Evolutionary conservation across 202 grass and related monocot genomes (phyloP).

Genomic region (Hordeum pubiflorum): DNA sequence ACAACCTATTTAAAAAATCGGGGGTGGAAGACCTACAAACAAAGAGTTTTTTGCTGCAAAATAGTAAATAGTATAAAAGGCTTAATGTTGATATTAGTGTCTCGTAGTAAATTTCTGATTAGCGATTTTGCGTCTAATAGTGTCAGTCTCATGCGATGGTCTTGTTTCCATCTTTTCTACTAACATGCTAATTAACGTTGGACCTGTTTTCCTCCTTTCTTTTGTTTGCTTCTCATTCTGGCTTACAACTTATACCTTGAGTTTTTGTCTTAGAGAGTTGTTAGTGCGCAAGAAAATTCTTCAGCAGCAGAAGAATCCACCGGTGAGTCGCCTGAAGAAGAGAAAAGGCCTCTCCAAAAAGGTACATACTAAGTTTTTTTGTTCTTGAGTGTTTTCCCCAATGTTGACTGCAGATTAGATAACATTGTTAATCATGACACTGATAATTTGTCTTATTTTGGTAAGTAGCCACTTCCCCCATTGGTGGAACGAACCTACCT

Average conservation of each 20-base stretch:
- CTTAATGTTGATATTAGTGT: background rate
- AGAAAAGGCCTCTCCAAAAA: constrained; percentile 59
- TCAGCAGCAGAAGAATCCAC: constrained; percentile 35
- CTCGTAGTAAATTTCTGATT: background rate
- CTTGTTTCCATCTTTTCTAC: constrained; percentile 6
- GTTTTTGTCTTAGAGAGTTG: constrained; percentile 43
- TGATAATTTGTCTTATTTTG: constrained; percentile 1
- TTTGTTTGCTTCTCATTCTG: constrained; percentile 10
- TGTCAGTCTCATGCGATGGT: background rate
- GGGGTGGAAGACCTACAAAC: background rate
- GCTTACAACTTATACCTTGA: constrained; percentile 10
- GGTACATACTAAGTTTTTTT: constrained; percentile 29
- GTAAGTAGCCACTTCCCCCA: background rate
- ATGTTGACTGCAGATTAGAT: background rate
- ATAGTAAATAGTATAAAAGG: background rate
- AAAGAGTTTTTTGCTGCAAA: background rate
- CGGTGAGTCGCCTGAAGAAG: constrained; percentile 35
- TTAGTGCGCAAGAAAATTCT: constrained; percentile 37
- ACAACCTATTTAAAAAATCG: background rate
- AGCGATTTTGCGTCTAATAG: background rate
- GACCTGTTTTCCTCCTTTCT: background rate
- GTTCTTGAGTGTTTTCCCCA: constrained; percentile 19
- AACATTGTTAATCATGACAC: background rate
- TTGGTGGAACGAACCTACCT: background rate
- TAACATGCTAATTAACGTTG: background rate